Conservation (phyloP, 257 asterid species). For the Primulina eburnea region DNA sequence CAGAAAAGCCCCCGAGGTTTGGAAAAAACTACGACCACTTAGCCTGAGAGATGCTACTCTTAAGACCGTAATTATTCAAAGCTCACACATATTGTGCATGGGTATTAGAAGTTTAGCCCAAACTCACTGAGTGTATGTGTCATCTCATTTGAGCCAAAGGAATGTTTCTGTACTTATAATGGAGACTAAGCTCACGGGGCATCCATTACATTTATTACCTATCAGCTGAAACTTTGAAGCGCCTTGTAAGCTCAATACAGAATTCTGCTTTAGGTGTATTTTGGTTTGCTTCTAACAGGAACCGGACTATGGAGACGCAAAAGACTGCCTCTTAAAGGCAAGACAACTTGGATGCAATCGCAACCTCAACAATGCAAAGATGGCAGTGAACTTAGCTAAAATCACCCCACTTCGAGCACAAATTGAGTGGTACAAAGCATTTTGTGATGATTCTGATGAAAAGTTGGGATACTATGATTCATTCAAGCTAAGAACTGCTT, state of each 20-base stretch:
- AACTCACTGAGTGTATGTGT: too few relatives aligned
- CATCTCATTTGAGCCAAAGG: too few relatives aligned
- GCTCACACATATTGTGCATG: too few relatives aligned
- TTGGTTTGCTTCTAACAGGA: slow-evolving; percentile 40
- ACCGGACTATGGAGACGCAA: slow-evolving; percentile 45
- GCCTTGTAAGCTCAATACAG: neutral
- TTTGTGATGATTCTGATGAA: slow-evolving; percentile 65
- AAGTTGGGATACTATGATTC: slow-evolving; percentile 81
- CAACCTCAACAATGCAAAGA: slow-evolving; percentile 67
- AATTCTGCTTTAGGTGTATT: slow-evolving; percentile 19
- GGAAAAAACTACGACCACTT: too few relatives aligned
- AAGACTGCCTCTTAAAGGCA: slow-evolving; percentile 51
- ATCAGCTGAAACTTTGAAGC: neutral
- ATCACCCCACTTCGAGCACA: slow-evolving; percentile 67
- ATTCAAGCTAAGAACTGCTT: slow-evolving; percentile 62
- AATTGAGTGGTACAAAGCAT: slow-evolving; percentile 72
- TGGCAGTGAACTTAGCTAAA: slow-evolving; percentile 55
- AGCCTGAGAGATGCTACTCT: too few relatives aligned
- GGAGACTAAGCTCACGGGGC: too few relatives aligned
- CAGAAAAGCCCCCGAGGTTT: too few relatives aligned
- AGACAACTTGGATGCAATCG: slow-evolving; percentile 62
- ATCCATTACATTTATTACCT: too few relatives aligned
- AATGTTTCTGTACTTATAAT: too few relatives aligned
- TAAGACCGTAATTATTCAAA: too few relatives aligned
- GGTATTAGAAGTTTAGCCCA: too few relatives aligned